Percentiles rank a stretch among this genome's conserved stretches.
phyloP scores from a whole-genome alignment of 2,329 filamentous ascomycete genomes.

The Diplocarpon mali region DNA sequence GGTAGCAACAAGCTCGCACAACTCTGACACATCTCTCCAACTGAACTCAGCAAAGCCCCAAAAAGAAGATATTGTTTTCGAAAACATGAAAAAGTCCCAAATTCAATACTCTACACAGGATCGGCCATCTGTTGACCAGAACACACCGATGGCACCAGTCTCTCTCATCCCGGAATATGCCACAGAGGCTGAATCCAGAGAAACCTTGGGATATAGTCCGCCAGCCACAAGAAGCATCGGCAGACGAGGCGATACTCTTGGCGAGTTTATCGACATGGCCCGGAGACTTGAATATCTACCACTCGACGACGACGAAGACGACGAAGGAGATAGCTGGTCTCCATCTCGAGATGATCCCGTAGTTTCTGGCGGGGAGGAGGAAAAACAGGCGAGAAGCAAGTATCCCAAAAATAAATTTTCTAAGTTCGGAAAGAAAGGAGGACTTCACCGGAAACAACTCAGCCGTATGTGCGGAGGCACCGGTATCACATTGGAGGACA shows the following conservation, averaged over 20 bases:
- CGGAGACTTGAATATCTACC: constrained; percentile 49
- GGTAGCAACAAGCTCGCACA: not conserved
- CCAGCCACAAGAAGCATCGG: not conserved
- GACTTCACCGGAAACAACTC: constrained; percentile 32
- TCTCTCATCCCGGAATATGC: constrained; percentile 1
- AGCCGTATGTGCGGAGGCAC: constrained; percentile 43
- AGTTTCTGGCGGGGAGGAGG: constrained; percentile 25
- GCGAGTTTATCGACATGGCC: constrained; percentile 52
- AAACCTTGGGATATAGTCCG: constrained; percentile 4
- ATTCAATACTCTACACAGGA: not conserved
- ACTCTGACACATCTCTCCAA: constrained; percentile 29
- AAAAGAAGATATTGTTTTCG: constrained; percentile 31
- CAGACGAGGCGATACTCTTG: constrained; percentile 42
- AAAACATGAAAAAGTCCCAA: constrained; percentile 25
- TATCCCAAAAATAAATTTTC: constrained; percentile 6
- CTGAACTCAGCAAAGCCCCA: constrained; percentile 36
- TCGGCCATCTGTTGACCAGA: not conserved
- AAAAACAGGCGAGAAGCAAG: constrained; percentile 13
- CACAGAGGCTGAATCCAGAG: not conserved
- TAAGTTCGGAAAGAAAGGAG: constrained; percentile 24
- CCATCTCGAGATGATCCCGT: constrained; percentile 12
- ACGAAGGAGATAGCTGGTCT: constrained; percentile 28
- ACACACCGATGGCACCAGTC: not conserved
- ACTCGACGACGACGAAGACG: constrained; percentile 39
- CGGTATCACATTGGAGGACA: constrained; percentile 31